phyloP scores from a whole-genome alignment of 192 early-diverging fungal genomes.

The Thoreauomyces humboldtii region DNA sequence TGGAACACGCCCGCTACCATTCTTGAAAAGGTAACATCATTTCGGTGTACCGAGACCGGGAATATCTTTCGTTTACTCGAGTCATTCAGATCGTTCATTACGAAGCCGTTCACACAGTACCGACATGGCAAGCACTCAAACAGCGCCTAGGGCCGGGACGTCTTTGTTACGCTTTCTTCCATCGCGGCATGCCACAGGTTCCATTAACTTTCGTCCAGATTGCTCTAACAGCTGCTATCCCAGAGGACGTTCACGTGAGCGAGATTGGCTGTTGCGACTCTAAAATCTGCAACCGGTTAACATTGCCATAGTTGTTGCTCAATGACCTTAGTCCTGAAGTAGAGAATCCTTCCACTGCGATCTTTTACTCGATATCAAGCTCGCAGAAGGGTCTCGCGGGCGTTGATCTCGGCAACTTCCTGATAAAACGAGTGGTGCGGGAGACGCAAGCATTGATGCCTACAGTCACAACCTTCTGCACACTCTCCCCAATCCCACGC shows the following conservation, averaged over 20 bases:
- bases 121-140: slow-evolving; percentile 78
- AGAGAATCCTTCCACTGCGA: slow-evolving; percentile 61
- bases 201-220: slow-evolving; percentile 83
- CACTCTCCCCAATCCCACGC: slow-evolving; percentile 85
- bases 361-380: slow-evolving; percentile 93
- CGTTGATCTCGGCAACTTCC: slow-evolving; percentile 85
- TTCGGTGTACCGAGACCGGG: too few relatives aligned
- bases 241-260: slow-evolving; percentile 63
- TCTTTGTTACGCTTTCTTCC: slow-evolving; percentile 83
- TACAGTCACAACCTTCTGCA: slow-evolving; percentile 75
- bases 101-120: slow-evolving; percentile 88
- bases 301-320: slow-evolving; percentile 48
- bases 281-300: too few relatives aligned
- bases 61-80: too few relatives aligned
- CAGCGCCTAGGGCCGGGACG: slow-evolving; percentile 70
- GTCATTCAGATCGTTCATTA: slow-evolving; percentile 73
- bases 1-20: slow-evolving; percentile 79
- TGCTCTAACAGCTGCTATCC: slow-evolving; percentile 63
- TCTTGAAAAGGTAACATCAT: slow-evolving; percentile 89
- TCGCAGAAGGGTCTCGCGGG: slow-evolving; percentile 77
- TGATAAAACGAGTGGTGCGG: slow-evolving; percentile 84
- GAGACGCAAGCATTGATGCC: slow-evolving; percentile 70
- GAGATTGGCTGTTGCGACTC: not conserved
- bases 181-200: slow-evolving; percentile 70
- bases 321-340: slow-evolving; percentile 44